Evolutionary conservation across 73 alveolate species (phyloP).

Genomic region (Symbiodinium natans): DNA sequence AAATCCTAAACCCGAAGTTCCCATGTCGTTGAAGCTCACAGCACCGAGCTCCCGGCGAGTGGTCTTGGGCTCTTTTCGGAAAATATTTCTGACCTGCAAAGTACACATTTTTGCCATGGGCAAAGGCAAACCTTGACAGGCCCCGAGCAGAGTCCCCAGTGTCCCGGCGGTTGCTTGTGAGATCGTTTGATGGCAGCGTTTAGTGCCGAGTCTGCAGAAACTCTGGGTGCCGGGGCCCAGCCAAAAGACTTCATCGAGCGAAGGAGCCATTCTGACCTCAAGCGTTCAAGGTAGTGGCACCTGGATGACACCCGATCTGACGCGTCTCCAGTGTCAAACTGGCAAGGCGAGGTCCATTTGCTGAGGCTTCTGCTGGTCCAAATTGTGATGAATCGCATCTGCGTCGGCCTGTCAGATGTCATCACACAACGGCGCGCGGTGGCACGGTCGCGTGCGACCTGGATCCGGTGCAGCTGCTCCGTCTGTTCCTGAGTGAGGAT

Average conservation of each 20-base stretch:
- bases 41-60: background rate
- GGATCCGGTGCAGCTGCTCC: slow-evolving; percentile 29
- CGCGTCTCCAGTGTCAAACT: background rate
- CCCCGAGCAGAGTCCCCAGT: background rate
- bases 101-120: background rate
- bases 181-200: background rate
- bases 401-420: slow-evolving; percentile 4
- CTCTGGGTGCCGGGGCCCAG: background rate
- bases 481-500: background rate
- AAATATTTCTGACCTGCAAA: background rate
- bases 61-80: slow-evolving; percentile 9
- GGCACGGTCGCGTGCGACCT: background rate
- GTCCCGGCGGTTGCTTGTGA: background rate
- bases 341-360: background rate
- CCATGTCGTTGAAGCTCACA: no score
- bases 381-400: background rate
- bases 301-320: background rate
- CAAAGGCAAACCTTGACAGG: background rate
- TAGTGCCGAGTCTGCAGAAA: background rate
- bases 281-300: background rate
- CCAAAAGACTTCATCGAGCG: slow-evolving; percentile 8
- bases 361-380: background rate
- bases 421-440: background rate
- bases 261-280: slow-evolving; percentile 23
- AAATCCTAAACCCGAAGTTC: no score